Conservation (phyloP, 176 grass and related monocot species). For the Oryza meyeriana region DNA sequence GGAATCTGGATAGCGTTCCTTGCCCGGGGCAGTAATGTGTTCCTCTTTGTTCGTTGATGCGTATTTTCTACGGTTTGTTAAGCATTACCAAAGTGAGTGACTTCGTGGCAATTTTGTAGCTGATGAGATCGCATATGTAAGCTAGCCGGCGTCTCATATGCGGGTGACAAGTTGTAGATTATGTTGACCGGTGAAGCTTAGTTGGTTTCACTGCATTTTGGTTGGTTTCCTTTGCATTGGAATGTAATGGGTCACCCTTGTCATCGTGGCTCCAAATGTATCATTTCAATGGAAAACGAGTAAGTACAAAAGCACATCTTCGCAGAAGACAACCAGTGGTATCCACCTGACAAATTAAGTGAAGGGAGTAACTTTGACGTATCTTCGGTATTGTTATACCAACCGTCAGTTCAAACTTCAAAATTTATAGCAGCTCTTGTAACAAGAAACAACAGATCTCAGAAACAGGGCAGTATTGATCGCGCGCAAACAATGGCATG, state of each 20-base stretch:
- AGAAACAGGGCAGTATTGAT: neutral
- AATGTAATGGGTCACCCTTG: neutral
- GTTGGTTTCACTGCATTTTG: neutral
- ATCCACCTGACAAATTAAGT: neutral
- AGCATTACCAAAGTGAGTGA: neutral
- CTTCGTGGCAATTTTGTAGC: conserved; percentile 48
- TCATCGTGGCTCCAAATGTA: neutral
- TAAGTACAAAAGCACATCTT: neutral
- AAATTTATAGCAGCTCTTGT: neutral
- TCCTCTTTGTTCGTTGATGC: conserved; percentile 22
- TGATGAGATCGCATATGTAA: neutral
- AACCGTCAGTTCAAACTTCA: neutral
- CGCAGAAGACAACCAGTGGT: neutral
- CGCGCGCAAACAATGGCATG: neutral
- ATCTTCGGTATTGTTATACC: conserved; percentile 1
- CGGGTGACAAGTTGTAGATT: neutral
- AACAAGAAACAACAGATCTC: neutral
- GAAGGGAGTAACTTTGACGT: neutral
- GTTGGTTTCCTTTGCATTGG: neutral
- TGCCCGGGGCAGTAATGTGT: neutral
- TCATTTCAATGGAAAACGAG: neutral
- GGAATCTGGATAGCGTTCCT: conserved; percentile 8
- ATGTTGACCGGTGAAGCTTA: neutral
- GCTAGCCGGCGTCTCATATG: conserved; percentile 18
- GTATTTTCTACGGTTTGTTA: conserved; percentile 16